Base-by-base conservation (phyloP, 2,329 filamentous ascomycete genomes). In the Phialophora verrucosa region DNA sequence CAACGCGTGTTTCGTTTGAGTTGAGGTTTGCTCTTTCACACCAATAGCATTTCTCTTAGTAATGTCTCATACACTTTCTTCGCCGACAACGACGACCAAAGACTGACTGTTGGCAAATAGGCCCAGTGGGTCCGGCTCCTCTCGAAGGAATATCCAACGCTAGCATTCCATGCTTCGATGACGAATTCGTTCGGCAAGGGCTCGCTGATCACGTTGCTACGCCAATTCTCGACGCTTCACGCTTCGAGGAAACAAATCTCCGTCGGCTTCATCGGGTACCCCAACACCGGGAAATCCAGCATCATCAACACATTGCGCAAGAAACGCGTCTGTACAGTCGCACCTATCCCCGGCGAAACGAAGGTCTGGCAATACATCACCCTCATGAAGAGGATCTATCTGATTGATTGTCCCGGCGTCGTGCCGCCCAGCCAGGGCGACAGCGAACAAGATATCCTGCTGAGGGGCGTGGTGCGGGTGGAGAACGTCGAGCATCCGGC, bases 331-430 rank as follows among this genome's bases (percentile, higher is more conserved):
- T 93, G 93, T 81, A 95, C 85, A 17, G 92, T 96, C 3, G 95
- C 95, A 6, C 95, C 94, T 5, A 97, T 98, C 69, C 94, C 95
- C 6, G 95, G 93, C 14, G 93, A 97, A 82, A 98, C 94, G 38
- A 98, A 97, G 80, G 91, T 97, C 32, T 98, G 95, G 94, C 94
- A 97, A 77, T 97, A 97, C 75, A 92, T 97, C 72, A 97, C 93
- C 2, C 80, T 98, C 66, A 97, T 96, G 91, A 96, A 93, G 81
- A 85, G 92, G 62, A 96, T 96, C 60, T 93, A 94, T 79, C 86
- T 99, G 62, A 98, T 99, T 73, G 95, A 99, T 75, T 98, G 94
- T 75, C 95, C 95, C 47, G 95, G 95, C 78, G 93, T 99, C 49
- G 95, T 98, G 0, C 95, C 95, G 3, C 94, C 95, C 0, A 95